Percentiles rank a stretch among this genome's conserved stretches.
Evolutionary conservation across 2,329 filamentous ascomycete genomes (phyloP).

Genomic region (Aspergillus flavus): DNA sequence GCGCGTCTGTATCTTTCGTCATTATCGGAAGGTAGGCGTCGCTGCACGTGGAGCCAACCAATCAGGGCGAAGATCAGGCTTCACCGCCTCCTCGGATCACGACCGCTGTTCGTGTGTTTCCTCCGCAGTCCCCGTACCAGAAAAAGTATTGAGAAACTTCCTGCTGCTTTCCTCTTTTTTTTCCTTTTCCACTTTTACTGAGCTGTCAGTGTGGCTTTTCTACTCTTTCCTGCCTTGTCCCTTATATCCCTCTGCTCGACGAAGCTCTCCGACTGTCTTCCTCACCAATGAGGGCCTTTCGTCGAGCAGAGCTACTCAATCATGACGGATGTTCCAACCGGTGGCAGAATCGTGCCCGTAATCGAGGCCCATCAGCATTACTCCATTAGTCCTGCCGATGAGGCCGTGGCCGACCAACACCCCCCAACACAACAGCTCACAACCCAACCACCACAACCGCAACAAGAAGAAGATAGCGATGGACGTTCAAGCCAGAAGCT

Average conservation of each 20-base stretch:
- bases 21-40: not conserved
- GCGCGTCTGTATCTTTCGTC: slow-evolving; percentile 4
- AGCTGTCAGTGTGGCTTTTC: slow-evolving; percentile 17
- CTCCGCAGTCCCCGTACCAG: slow-evolving; percentile 15
- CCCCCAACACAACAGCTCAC: slow-evolving; percentile 13
- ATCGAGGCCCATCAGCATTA: slow-evolving; percentile 32
- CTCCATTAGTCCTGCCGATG: slow-evolving; percentile 21
- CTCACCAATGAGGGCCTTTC: slow-evolving; percentile 38
- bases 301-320: slow-evolving; percentile 35
- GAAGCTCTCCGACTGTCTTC: slow-evolving; percentile 18
- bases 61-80: not conserved
- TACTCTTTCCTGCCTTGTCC: slow-evolving; percentile 14
- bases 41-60: not conserved
- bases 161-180: not conserved
- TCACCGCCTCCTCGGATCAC: slow-evolving; percentile 8
- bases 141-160: slow-evolving; percentile 4
- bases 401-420: slow-evolving; percentile 16
- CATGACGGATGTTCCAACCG: slow-evolving; percentile 43
- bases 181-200: slow-evolving; percentile 6
- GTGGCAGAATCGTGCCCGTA: slow-evolving; percentile 48
- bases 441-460: slow-evolving; percentile 20
- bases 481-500: not conserved
- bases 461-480: not conserved
- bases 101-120: slow-evolving; percentile 1
- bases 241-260: slow-evolving; percentile 22